These are phyloP conservation scores for Clathrus columnatus DNA, from an alignment of 768 basidiomycete genomes.

Conservation along the genomic window DNA sequence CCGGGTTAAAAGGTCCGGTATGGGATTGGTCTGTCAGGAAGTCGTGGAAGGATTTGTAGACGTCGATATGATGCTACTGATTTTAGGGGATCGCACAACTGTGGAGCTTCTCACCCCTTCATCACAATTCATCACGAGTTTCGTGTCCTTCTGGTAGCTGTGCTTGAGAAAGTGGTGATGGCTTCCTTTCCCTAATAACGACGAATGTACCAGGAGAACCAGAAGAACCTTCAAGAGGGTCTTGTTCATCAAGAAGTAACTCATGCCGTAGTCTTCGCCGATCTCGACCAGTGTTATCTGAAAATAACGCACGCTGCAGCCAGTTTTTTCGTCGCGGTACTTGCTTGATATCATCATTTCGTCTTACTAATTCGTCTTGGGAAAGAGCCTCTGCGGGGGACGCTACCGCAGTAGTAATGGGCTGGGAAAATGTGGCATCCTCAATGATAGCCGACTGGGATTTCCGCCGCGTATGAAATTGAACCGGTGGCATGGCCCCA, in stretches of 20 bases:
- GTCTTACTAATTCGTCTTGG: background rate
- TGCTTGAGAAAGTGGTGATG: constrained; percentile 8
- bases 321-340: background rate
- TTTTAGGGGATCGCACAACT: background rate
- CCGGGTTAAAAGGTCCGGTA: too few species aligned
- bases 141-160: background rate
- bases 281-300: background rate
- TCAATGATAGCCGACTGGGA: constrained; percentile 86
- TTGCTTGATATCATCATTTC: background rate
- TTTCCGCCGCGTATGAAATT: constrained; percentile 54
- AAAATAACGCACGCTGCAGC: background rate
- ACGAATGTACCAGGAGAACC: constrained; percentile 2
- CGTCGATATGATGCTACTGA: too few species aligned
- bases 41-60: too few species aligned
- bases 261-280: background rate
- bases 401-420: constrained; percentile 15
- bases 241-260: background rate
- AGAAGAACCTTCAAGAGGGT: background rate
- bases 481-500: constrained; percentile 54
- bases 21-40: too few species aligned
- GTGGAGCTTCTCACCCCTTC: background rate
- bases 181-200: constrained; percentile 6
- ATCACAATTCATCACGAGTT: background rate
- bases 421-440: constrained; percentile 28
- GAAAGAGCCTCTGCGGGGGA: background rate